A percentile compares a stretch with the other conserved stretches of the same genome.
Evolutionary conservation across 805 yeast species (phyloP).

Genomic region (Suhomyces xylopsoci): DNA sequence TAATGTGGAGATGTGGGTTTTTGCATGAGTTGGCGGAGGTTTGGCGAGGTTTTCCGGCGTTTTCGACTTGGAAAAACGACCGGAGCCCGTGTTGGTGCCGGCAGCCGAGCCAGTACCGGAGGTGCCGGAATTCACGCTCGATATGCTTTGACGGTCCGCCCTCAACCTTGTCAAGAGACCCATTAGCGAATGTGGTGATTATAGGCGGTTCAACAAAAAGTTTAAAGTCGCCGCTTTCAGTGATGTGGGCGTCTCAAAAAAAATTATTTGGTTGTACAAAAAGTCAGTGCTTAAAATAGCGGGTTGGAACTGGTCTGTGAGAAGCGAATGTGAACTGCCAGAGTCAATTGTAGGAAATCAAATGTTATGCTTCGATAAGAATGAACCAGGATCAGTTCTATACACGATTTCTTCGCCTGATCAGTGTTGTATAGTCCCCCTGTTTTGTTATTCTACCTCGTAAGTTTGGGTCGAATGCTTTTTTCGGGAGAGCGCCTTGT

Average conservation of each 20-base stretch:
- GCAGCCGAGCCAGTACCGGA: background rate
- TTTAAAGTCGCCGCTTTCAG: background rate
- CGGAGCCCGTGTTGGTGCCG: background rate
- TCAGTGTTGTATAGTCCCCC: background rate
- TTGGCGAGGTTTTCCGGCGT: conserved; percentile 1
- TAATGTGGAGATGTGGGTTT: conserved; percentile 11
- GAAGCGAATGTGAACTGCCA: conserved; percentile 1
- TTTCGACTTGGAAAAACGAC: background rate
- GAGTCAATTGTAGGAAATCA: background rate
- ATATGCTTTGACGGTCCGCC: conserved; percentile 8
- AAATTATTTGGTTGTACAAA: background rate
- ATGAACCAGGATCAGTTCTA: background rate
- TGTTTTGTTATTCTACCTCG: background rate
- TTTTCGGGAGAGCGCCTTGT: conserved; percentile 1
- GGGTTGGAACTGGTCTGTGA: background rate
- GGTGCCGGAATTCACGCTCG: background rate
- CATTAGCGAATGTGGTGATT: conserved; percentile 11
- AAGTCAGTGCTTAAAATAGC: background rate
- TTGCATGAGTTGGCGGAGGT: conserved; percentile 10
- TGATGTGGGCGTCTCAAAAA: background rate
- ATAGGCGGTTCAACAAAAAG: background rate
- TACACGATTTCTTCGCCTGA: background rate
- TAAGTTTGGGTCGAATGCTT: background rate
- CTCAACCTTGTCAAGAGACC: conserved; percentile 21
- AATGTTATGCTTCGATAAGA: background rate